Evolutionary conservation across 2,329 filamentous ascomycete species (phyloP).

Genomic region (Xylariaceae sp.): DNA sequence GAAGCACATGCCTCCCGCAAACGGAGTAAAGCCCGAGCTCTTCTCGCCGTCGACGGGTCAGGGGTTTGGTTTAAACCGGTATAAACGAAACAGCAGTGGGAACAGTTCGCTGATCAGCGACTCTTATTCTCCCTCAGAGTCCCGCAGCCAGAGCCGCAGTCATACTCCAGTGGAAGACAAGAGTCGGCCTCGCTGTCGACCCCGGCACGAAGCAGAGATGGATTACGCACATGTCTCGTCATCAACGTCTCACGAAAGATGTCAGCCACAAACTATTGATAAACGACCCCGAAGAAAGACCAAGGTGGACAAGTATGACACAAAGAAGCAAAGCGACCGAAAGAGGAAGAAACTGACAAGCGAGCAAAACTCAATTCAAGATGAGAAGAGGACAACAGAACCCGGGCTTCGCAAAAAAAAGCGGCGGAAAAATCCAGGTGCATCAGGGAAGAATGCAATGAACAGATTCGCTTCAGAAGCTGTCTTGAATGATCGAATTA

Average conservation of each 20-base stretch:
- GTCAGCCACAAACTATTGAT: constrained; percentile 37
- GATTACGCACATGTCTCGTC: constrained; percentile 17
- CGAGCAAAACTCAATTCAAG: constrained; percentile 19
- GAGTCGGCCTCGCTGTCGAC: constrained; percentile 3
- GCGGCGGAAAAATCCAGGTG: constrained; percentile 31
- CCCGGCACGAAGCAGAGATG: constrained; percentile 12
- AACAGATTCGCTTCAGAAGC: constrained; percentile 54
- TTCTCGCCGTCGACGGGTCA: constrained; percentile 5
- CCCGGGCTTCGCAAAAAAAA: constrained; percentile 27
- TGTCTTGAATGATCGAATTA: constrained; percentile 51
- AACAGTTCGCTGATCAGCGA: constrained; percentile 30
- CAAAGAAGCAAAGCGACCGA: constrained; percentile 28
- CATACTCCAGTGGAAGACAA: constrained; percentile 5
- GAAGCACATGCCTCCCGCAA: constrained; percentile 21
- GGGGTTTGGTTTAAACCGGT: constrained; percentile 19
- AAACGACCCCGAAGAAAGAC: constrained; percentile 56
- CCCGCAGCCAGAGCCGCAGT: constrained; percentile 6
- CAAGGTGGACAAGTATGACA: constrained; percentile 54
- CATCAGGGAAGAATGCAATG: constrained; percentile 48
- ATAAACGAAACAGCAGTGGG: constrained; percentile 12
- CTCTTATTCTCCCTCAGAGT: constrained; percentile 15
- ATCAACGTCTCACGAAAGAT: constrained; percentile 11
- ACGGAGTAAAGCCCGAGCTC: constrained; percentile 11
- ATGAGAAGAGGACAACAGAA: constrained; percentile 13
- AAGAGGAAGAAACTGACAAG: constrained; percentile 29